A percentile compares a stretch with the other conserved stretches of the same genome.
Conservation (phyloP, 371 early-diverging fungal species). For the Mortierella sp. region DNA sequence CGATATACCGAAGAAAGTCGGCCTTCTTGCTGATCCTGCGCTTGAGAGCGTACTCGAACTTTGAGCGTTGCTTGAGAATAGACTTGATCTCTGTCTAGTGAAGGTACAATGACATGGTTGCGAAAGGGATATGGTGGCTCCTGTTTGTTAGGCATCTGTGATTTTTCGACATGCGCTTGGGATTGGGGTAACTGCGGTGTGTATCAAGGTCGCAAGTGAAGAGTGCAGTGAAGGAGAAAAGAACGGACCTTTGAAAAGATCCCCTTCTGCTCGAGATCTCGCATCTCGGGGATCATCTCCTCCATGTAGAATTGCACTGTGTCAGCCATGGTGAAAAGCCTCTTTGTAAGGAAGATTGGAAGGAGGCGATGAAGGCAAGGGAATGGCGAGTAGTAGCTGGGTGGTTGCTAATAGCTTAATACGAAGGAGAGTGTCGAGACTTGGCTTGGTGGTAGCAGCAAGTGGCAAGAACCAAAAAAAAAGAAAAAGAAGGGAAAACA, state of each 20-base stretch:
- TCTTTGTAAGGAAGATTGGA: neutral
- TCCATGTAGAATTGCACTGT: constrained; percentile 91
- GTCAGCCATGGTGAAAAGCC: constrained; percentile 83
- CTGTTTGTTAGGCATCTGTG: neutral
- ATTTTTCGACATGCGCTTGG: neutral
- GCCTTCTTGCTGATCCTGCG: constrained; percentile 81
- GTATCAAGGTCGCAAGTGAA: neutral
- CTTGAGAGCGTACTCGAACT: constrained; percentile 89
- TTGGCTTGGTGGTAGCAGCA: neutral
- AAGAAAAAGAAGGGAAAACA: neutral
- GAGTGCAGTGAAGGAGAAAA: neutral
- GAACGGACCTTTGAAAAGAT: constrained; percentile 80
- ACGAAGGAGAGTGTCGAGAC: neutral
- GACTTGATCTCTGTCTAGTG: constrained; percentile 80
- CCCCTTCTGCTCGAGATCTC: constrained; percentile 86
- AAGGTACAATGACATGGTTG: neutral
- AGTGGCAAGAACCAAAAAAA: neutral
- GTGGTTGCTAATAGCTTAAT: neutral
- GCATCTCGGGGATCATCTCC: constrained; percentile 94
- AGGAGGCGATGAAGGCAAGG: neutral
- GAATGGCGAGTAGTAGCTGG: neutral
- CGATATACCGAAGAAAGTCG: constrained; percentile 92
- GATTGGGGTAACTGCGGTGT: neutral
- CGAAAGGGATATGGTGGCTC: neutral
- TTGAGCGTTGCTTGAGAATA: constrained; percentile 91